Evolutionary conservation across 495 filamentous ascomycete species (phyloP), one percentile per base, ranked within the genome.

Genomic region (Hypoxylon rickii): DNA sequence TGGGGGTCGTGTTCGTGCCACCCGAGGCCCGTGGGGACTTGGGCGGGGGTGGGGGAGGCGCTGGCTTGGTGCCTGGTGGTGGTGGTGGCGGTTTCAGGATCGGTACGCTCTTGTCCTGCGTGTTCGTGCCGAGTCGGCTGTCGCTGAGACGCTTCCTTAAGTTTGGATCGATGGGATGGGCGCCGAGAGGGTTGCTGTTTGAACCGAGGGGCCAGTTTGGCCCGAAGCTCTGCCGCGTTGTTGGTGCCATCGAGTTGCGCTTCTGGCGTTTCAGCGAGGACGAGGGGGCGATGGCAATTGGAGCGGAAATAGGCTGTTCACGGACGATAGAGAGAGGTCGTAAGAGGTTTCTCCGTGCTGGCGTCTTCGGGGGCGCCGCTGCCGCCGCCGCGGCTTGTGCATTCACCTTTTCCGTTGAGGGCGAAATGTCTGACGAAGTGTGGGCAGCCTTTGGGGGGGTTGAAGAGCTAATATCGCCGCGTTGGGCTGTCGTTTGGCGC

Each of bases 171-270:
- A 68, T 34, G 0, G 65, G 65, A 34, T 66, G 65, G 7, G 52
- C 38, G 7, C 34, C 50, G 0, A 66, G 22, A 0, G 62, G 58
- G 24, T 54, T 65, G 4, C 26, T 32, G 22, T 8, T 21, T 3
- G 52, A 24, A 2, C 53, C 42, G 18, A 65, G 51, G 11, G 65
- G 61, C 61, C 65, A 65, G 13, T 58, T 59, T 1, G 53, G 57
- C 1, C 51, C 43, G 34, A 45, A 58, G 49, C 50, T 65, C 8
- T 20, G 53, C 3, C 48, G 43, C 15, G 53, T 12, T 10, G 55
- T 29, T 26, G 47, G 12, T 12, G 24, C 24, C 3, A 22, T 13
- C 32, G 2, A 29, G 17, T 12, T 13, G 29, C 16, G 39, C 20
- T 38, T 15, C 3, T 31, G 7, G 34, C 40, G 24, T n/a, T n/a